Base-by-base conservation (phyloP, 2,329 filamentous ascomycete species). In the Thelonectria olida region DNA sequence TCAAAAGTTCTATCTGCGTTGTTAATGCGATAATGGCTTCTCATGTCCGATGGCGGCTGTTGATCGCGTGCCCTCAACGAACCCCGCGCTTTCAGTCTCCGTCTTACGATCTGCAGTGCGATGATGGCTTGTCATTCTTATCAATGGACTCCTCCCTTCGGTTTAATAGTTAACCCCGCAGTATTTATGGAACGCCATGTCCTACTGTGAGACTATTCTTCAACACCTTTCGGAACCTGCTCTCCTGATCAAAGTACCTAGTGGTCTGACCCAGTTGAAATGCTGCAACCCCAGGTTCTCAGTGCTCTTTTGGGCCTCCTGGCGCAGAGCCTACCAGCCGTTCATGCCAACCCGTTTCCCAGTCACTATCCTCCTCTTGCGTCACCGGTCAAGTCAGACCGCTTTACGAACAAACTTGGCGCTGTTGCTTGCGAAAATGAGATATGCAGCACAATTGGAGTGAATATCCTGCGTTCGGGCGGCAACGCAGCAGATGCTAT, bases 401-500 rank as follows among this genome's bases (percentile, higher is more conserved):
- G 34, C 34, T 47, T 1, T 19, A 62, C 54, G 3, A 47, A 68
- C 12, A 75, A 72, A 27, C 73, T 78, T 2, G 88, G 88, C 9
- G 88, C 88, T 13, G 85, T 90, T 42, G 86, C 88, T 2, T 88
- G 84, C 8, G 87, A 90, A 69, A 85, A 79, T 64, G 74, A 78
- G 0, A 78, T 88, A 48, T 91, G 88, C 70, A 88, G 85, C 66
- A 75, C 80, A 3, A 83, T 90, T 65, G 88, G 88, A 7, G 82
- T 83, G 3, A 76, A 84, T 9, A 79, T 89, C 25, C 70, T 91
- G 54, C 77, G 84, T 54, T 71, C 80, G 42, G 88, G 88, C 13
- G 88, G 89, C 13, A 91, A 89, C 75, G 88, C 89, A 7, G 88
- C 87, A 7, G 89, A 91, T 77, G 86, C 88, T 5, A 76, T 90